Evolutionary conservation across 768 basidiomycete species (phyloP), one percentile per base, ranked within the genome.

Genomic region (Sutorius australiensis): DNA sequence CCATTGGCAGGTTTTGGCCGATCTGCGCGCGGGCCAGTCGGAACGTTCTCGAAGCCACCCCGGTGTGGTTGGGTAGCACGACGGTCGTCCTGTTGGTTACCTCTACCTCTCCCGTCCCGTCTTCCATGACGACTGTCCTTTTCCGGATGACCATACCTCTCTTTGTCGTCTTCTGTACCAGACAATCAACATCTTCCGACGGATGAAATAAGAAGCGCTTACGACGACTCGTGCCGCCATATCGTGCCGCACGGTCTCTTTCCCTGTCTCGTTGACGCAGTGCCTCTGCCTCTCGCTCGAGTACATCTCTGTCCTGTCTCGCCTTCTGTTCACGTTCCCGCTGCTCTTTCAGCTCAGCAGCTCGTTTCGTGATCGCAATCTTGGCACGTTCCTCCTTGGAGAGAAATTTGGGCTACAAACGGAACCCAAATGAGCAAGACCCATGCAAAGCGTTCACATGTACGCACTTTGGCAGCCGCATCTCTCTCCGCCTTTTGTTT

Each of bases 401-500:
- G 13, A 98, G 77, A 75, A 98, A 98, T 71, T 84, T 95, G 33
- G 95, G 95, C 94, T 98, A 71, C 30, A 47, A 28, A 56, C 44
- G 11, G 14, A 45, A 30, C 28, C 12, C 34, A 34, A 41, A 46
- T 57, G 45, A 56, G 57, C 28, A 31, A 27, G 9, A 27, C 14
- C 9, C 31, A 1, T 32, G 44, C 34, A 19, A 21, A 42, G 7
- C 17, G 14, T 8, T 1, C 6, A 27, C 28, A 31, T 1, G 8
- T n/a, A 66, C 69, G 30, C 52, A 92, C 95, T 80, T 92, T 97
- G 46, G 93, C 75, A 45, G 92, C 89, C 1, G 88, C 89, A 55
- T 97, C 93, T 63, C 87, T 92, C 67, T 95, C 94, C 34, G 77
- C 82, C 60, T 82, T 86, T 72, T 98, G 95, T 72, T 87, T 89